Base-by-base conservation (phyloP, 345 rosid species). In the Dimocarpus longan region DNA sequence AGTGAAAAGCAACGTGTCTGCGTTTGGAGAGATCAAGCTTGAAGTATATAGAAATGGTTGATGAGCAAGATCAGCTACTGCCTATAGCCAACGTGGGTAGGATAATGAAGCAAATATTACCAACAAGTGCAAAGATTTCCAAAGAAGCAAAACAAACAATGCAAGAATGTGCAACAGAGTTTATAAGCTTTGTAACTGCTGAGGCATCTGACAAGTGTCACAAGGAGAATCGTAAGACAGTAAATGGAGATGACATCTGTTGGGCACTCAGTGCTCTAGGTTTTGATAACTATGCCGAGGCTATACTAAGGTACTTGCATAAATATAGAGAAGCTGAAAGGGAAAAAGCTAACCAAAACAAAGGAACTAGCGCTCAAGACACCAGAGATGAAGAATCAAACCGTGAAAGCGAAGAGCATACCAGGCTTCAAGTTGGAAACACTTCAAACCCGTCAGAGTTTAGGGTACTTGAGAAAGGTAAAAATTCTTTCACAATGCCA, bases 131-230 rank as follows among this genome's bases (percentile, higher is more conserved):
- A 44, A 93, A 93, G 90, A 87, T 93, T 76, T 93, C 98, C 68
- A 90, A 87, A 86, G 94, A 91, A 86, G 93, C 95, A 60, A 93
- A 91, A 80, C 93, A 93, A 81, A 89, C 86, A 46, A 82, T 91
- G 88, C 94, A 91, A 87, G 98, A 91, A 68, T 93, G 95, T 85
- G 92, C 93, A 59, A 89, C 92, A 7, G 98, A 93, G 88, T 93
- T 93, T 84, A 73, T 93, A 79, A 93, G 97, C 82, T 93, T 91
- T 73, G 92, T 93, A 73, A 91, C 97, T 0, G 88, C 89, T n/a
- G 97, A 93, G 85, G 97, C 97, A 22, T 88, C 97, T 15, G 90
- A 91, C 78, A 93, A 83, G 87, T 91, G 97, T 77, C 94, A 90
- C 77, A 90, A 85, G 83, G 96, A 91, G 91, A 93, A 91, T 82